phyloP scores from a whole-genome alignment of 2,329 filamentous ascomycete species.

The Trichoderma atrobrunneum region DNA sequence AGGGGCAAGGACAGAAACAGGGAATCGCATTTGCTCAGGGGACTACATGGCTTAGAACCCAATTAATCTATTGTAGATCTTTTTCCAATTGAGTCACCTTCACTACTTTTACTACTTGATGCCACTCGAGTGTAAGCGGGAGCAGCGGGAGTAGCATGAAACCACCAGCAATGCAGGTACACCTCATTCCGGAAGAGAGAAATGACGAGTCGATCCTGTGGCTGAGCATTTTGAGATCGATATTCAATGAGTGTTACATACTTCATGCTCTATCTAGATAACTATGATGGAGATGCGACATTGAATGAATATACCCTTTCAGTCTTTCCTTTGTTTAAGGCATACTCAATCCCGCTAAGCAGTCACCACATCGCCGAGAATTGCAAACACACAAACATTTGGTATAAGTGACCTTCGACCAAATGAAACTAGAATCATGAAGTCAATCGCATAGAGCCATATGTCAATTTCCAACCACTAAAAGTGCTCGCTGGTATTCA shows the following conservation, averaged over 20 bases:
- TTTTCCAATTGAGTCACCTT: not conserved
- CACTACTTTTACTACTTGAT: not conserved
- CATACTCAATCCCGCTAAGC: not conserved
- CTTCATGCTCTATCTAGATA: not conserved
- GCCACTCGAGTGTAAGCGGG: not conserved
- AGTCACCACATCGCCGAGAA: not conserved
- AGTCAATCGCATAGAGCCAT: not conserved
- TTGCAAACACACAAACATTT: not conserved
- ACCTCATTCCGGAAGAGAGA: not conserved
- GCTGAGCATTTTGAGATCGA: not conserved
- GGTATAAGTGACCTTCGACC: not conserved
- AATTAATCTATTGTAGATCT: not conserved
- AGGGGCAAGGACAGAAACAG: not conserved
- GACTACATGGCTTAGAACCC: not conserved
- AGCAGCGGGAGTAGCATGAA: not conserved
- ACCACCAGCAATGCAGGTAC: not conserved
- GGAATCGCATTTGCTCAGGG: not conserved
- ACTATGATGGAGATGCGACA: accelerated
- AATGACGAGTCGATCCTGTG: not conserved
- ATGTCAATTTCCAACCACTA: not conserved
- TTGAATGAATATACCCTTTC: not conserved
- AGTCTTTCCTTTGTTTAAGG: not conserved
- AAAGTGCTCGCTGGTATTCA: not conserved
- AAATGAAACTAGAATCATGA: not conserved
- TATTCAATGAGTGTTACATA: not conserved